Percentiles rank a stretch among this genome's conserved stretches.
Evolutionary conservation across 768 basidiomycete species (phyloP).

Genomic region (Mycena olivaceomarginata): DNA sequence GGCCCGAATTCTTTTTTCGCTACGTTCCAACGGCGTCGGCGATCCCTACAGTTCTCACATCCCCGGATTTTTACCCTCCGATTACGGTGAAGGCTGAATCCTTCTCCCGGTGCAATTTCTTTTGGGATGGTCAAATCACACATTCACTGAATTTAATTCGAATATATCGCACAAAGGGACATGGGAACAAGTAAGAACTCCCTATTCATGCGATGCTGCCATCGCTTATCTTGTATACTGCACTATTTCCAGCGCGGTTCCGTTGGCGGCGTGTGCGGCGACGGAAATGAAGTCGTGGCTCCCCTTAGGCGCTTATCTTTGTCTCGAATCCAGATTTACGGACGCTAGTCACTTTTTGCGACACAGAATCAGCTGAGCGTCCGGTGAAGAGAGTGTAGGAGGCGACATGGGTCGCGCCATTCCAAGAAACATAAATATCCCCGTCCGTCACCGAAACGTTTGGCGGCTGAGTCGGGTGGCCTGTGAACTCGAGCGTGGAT

Average conservation of each 20-base stretch:
- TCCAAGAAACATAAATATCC: constrained; percentile 44
- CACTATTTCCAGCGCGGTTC: constrained; percentile 22
- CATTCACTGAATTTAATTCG: background rate
- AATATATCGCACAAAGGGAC: background rate
- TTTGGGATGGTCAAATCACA: too few species aligned
- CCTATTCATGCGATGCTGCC: constrained; percentile 4
- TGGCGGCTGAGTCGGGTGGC: constrained; percentile 39
- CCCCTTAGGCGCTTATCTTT: constrained; percentile 26
- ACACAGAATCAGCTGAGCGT: background rate
- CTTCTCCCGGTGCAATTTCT: too few species aligned
- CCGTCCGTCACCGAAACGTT: constrained; percentile 18
- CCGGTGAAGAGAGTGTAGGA: constrained; percentile 38
- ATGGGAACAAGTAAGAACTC: background rate
- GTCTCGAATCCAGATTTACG: constrained; percentile 44
- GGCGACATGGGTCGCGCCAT: constrained; percentile 43
- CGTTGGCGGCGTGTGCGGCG: constrained; percentile 30
- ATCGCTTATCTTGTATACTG: constrained; percentile 25
- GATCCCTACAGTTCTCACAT: too few species aligned
- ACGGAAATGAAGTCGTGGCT: constrained; percentile 14
- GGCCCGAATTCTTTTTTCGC: too few species aligned
- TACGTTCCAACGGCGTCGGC: too few species aligned
- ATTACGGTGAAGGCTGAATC: too few species aligned
- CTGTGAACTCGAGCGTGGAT: constrained; percentile 38
- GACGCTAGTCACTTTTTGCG: constrained; percentile 18
- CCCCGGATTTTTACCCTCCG: too few species aligned